Base-by-base conservation (phyloP, 768 basidiomycete genomes). In the Solioccasus polychromus region DNA sequence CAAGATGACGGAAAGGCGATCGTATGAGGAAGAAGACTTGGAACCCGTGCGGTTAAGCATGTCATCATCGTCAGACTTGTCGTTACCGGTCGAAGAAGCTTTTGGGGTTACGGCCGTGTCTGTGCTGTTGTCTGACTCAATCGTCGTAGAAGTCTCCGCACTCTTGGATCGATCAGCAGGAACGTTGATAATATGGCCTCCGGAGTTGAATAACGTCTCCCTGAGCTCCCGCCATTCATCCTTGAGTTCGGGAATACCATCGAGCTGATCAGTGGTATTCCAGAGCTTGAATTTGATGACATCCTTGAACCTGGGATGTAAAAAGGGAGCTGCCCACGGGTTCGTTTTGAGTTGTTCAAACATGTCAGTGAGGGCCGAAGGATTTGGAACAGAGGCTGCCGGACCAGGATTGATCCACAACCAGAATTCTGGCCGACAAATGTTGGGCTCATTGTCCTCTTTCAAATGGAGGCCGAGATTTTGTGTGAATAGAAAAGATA, bases 321-420 rank as follows among this genome's bases (percentile, higher is more conserved):
- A 72, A 75, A 99, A 94, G 1, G 95, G 94, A 1, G 92, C 82
- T 2, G 92, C 85, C 95, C 95, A 99, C 1, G 93, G 91, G 61
- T 88, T 98, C 12, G 75, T 68, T 61, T 82, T 84, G 30, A 98
- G 78, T 55, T 82, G 76, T 20, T 82, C 79, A 61, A 79, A 88
- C 92, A 97, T 94, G 59, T 94, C 85, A 22, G 70, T 71, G 43
- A 80, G 66, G 4, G 92, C 95, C 32, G 76, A 76, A 12, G 89
- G 87, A 59, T 94, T 93, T 1, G 92, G 91, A 1, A 92, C 77
- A 10, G 87, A 76, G 1, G 92, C 92, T 12, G 94, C 93, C 3
- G 93, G 92, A n/a, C 92, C 94, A 8, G 95, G 93, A 62, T 95
- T 97, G 63, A 98, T 94, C 95, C 95, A 99, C 39, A 98, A 68